A percentile compares a stretch with the other conserved stretches of the same genome.
phyloP scores from a whole-genome alignment of 192 early-diverging fungal genomes.

The Podila epigama region DNA sequence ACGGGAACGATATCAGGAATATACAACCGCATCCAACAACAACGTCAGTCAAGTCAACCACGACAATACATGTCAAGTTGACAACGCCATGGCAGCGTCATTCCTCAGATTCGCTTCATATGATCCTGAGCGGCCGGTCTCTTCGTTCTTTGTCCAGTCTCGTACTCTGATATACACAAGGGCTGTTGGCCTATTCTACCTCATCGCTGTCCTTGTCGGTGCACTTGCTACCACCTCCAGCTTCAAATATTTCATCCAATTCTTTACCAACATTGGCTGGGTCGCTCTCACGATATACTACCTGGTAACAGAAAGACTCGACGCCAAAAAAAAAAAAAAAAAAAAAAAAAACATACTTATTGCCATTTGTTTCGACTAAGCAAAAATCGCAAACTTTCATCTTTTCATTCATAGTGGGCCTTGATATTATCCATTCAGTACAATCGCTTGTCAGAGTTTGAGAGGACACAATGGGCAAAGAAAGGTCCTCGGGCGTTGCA shows the following conservation, averaged over 20 bases:
- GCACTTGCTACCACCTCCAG: conserved; percentile 5
- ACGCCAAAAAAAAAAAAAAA: no score
- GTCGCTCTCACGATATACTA: conserved; percentile 7
- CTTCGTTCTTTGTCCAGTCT: conserved; percentile 1
- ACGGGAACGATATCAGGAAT: no score
- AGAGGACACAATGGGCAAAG: conserved; percentile 2
- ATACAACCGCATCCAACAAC: no score
- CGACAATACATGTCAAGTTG: background rate
- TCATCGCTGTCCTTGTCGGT: conserved; percentile 4
- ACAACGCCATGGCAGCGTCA: background rate
- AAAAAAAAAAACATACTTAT: no score
- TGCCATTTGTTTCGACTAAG: background rate
- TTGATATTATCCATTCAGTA: conserved; percentile 23
- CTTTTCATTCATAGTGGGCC: conserved; percentile 3
- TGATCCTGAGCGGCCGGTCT: conserved; percentile 1
- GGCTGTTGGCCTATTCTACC: conserved; percentile 2
- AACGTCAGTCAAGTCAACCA: no score
- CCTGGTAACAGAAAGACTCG: background rate
- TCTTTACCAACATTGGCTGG: conserved; percentile 13
- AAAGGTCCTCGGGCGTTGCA: background rate
- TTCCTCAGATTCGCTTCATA: conserved; percentile 3
- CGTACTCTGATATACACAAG: conserved; percentile 2
- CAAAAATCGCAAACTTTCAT: background rate
- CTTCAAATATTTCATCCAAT: conserved; percentile 11
- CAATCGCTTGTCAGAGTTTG: background rate